Percentiles rank a stretch among this genome's conserved stretches.
phyloP scores from a whole-genome alignment of 2,329 filamentous ascomycete genomes.

The Orbilia oligospora region DNA sequence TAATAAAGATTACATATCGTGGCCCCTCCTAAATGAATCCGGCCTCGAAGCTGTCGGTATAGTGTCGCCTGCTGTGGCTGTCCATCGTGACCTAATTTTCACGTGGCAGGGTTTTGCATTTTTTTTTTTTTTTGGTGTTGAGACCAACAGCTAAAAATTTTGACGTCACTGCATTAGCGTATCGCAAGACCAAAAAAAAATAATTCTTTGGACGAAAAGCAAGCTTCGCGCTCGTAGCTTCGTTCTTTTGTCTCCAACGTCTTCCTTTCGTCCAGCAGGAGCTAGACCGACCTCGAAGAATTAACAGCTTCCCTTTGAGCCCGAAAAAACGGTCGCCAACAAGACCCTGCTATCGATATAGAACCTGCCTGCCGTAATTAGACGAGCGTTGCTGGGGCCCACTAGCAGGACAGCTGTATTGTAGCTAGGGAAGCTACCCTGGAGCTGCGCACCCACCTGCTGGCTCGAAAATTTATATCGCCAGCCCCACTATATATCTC shows the following conservation, averaged over 20 bases:
- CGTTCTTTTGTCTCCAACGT: slow-evolving; percentile 8
- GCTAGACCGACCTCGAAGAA: slow-evolving; percentile 5
- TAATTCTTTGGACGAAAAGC: slow-evolving; percentile 4
- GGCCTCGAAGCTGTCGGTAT: background rate
- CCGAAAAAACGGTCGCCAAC: slow-evolving; percentile 16
- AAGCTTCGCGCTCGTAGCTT: slow-evolving; percentile 15
- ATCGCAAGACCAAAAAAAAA: slow-evolving; percentile 17
- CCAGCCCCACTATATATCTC: slow-evolving; percentile 37
- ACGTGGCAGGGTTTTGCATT: slow-evolving; percentile 33
- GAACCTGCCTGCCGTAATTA: slow-evolving; percentile 13
- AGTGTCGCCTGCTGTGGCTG: background rate
- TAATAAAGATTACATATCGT: slow-evolving; percentile 5
- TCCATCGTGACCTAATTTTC: slow-evolving; percentile 40
- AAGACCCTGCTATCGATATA: slow-evolving; percentile 20
- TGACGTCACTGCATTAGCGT: slow-evolving; percentile 44
- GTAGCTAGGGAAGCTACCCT: slow-evolving; percentile 40
- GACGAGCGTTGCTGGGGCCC: slow-evolving; percentile 3
- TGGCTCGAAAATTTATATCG: slow-evolving; percentile 28
- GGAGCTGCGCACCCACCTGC: slow-evolving; percentile 24
- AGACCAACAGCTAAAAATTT: background rate
- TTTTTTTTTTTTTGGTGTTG: slow-evolving; percentile 31
- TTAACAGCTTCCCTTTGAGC: background rate
- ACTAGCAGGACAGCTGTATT: slow-evolving; percentile 10
- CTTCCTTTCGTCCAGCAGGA: slow-evolving; percentile 3
- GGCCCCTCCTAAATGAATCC: background rate